Base-by-base conservation (phyloP, 2,329 filamentous ascomycete genomes). In the Rutstroemia sydowiana region DNA sequence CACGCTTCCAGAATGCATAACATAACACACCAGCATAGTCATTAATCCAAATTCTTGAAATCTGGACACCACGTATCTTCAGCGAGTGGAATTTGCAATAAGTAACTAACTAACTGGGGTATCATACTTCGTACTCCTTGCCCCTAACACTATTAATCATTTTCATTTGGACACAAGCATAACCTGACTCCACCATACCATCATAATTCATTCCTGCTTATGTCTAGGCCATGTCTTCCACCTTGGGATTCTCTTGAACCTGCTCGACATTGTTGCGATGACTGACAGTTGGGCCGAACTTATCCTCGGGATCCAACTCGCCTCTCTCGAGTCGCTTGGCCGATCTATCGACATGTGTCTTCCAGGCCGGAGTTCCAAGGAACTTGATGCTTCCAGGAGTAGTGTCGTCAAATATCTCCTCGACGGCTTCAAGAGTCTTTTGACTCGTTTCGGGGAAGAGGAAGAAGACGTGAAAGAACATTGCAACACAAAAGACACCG, bases 401-500 rank as follows among this genome's bases (percentile, higher is more conserved):
- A 13, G 45, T 78, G 37, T 62, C 60, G 40, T 61, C 56, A 50
- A 78, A 78, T 34, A 77, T 73, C 37, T 66, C 65, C 45, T 75
- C 72, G 2, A 76, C 72, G 56, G 79, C 76, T 56, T 81, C 77
- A 1, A 80, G 69, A 0, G 74, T 74, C 67, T 78, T 78, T 48
- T 75, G 74, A 21, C 71, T 70, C 0, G 77, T 81, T 64, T 81
- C 77, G 0, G 77, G 77, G 66, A 80, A 81, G 45, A 74, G 59
- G 58, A 81, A 79, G 62, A 75, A 74, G 26, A 73, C 71, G 58
- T 78, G 75, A 48, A 74, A 60, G 51, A 75, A 74, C 66, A 75
- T 75, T 34, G 65, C 58, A n/a, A 69, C 67, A 58, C 74, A 75
- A 63, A 77, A 77, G n/a, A 76, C 68, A 36, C 70, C 75, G 51